A percentile compares a stretch with the other conserved stretches of the same genome.
phyloP scores from a whole-genome alignment of 768 basidiomycete species.

The Russula emetica region DNA sequence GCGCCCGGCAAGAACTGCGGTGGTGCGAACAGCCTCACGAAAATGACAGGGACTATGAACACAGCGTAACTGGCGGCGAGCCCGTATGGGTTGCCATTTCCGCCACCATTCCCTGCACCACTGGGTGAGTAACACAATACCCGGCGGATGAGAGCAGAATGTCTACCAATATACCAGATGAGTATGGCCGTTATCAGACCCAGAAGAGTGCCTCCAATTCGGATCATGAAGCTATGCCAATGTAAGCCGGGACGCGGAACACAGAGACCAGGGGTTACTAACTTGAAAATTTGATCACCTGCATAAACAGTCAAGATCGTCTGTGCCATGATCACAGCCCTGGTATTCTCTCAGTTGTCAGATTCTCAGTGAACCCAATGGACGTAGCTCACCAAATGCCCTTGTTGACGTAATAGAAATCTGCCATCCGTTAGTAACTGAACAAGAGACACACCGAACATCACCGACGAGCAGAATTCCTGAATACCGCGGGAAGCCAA shows the following conservation, averaged over 20 bases:
- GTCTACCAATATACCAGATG: conserved; percentile 47
- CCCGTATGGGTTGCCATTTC: conserved; percentile 52
- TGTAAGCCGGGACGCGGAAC: not conserved
- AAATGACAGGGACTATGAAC: conserved; percentile 45
- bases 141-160: not conserved
- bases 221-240: conserved; percentile 39
- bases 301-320: conserved; percentile 52
- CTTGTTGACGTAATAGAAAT: conserved; percentile 43
- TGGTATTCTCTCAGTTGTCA: conserved; percentile 17
- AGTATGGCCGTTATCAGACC: conserved; percentile 48
- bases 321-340: conserved; percentile 60
- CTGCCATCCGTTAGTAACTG: conserved; percentile 29
- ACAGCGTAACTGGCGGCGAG: conserved; percentile 47
- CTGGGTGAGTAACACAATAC: not conserved
- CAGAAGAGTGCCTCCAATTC: conserved; percentile 44
- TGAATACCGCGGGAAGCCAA: conserved; percentile 48
- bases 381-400: conserved; percentile 41
- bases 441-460: not conserved
- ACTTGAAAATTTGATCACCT: conserved; percentile 55
- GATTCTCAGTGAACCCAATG: not conserved
- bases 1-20: conserved; percentile 38
- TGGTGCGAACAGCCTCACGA: conserved; percentile 46
- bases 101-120: conserved; percentile 39
- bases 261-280: conserved; percentile 7
- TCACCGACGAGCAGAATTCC: conserved; percentile 42